A percentile compares a stretch with the other conserved stretches of the same genome.
Evolutionary conservation across 306 rosid species (phyloP).

Genomic region (Dryas alaskensis): DNA sequence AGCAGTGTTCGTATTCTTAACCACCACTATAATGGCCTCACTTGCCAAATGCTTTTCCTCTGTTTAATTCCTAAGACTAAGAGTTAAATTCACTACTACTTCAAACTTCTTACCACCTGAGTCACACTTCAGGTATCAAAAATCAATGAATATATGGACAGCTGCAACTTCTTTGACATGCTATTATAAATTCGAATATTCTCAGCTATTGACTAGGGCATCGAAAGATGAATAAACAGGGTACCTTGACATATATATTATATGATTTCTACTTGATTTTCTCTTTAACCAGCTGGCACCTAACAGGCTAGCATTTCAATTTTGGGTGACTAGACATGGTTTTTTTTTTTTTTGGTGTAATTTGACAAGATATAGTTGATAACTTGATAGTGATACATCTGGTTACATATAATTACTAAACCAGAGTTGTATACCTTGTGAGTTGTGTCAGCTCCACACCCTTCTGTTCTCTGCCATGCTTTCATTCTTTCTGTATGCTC

Average conservation of each 20-base stretch:
- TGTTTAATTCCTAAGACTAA: conserved; percentile 14
- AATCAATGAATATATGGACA: neutral
- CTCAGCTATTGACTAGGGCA: neutral
- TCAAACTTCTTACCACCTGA: conserved; percentile 1
- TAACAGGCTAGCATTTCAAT: neutral
- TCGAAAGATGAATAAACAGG: neutral
- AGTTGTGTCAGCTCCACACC: neutral
- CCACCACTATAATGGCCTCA: neutral
- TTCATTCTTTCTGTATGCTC: conserved; percentile 25
- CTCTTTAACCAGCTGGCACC: neutral
- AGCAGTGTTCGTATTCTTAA: conserved; percentile 12
- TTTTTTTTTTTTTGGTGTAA: no score
- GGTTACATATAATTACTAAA: neutral
- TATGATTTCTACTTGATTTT: neutral
- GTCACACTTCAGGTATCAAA: conserved; percentile 20
- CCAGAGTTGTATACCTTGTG: neutral
- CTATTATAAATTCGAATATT: neutral
- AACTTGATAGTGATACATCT: no score
- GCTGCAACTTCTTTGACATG: neutral
- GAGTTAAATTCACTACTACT: neutral
- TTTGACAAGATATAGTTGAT: neutral
- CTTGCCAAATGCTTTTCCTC: neutral
- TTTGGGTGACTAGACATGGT: neutral
- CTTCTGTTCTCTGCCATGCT: neutral
- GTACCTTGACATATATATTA: neutral